Conservation (phyloP, 2,329 filamentous ascomycete species). For the Mariannaea elegans region DNA sequence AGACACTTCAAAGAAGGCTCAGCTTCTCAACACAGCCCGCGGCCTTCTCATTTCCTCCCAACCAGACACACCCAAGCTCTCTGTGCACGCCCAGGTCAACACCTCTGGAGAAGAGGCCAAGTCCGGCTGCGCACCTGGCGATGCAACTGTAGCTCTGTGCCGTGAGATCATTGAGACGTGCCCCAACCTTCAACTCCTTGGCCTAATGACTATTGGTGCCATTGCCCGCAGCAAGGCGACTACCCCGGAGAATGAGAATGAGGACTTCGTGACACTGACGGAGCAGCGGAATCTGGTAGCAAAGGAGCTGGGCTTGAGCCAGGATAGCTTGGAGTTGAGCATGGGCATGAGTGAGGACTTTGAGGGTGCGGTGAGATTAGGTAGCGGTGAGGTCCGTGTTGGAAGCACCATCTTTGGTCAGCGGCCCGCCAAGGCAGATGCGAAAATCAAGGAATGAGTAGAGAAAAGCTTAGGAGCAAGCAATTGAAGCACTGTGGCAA, state of each 20-base stretch:
- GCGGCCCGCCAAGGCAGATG: constrained; percentile 81
- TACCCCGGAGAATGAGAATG: constrained; percentile 82
- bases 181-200: constrained; percentile 77
- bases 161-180: constrained; percentile 75
- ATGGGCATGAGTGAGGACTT: constrained; percentile 99
- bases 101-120: constrained; percentile 90
- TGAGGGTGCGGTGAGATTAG: constrained; percentile 83
- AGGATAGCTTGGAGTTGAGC: constrained; percentile 80
- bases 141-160: constrained; percentile 71
- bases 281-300: constrained; percentile 77
- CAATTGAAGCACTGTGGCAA: too few species aligned
- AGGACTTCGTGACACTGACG: constrained; percentile 80
- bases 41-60: constrained; percentile 59
- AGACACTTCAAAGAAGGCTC: constrained; percentile 87
- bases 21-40: constrained; percentile 80
- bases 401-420: constrained; percentile 94
- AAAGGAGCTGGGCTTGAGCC: constrained; percentile 54
- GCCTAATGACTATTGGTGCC: constrained; percentile 97
- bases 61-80: constrained; percentile 58
- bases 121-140: constrained; percentile 77
- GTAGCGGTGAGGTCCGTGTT: constrained; percentile 89
- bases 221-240: constrained; percentile 84
- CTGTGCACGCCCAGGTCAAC: constrained; percentile 93
- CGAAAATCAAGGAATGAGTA: constrained; percentile 67
- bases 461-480: background rate